Evolutionary conservation across 805 yeast genomes (phyloP), one percentile per base, ranked within the genome.

Genomic region (Yarrowia sp.): DNA sequence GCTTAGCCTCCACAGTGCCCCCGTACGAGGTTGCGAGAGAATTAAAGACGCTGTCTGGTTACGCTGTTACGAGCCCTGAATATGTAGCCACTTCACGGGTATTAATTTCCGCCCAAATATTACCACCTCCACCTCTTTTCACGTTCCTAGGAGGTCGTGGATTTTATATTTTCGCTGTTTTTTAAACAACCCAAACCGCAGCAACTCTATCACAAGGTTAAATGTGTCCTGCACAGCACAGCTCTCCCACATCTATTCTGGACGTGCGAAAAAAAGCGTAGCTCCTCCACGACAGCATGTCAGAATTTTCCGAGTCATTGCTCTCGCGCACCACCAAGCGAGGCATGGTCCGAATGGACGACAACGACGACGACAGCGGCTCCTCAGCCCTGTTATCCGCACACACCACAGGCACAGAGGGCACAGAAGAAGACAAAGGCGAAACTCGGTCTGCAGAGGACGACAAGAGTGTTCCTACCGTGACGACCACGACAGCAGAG

Each of bases 321-420:
- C 50, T 58, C 40, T 58, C 64, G 50, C 64, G 64, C 64, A 58
- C 50, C 39, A 58, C 64, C n/a, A 58, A 58, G 40, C 64, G 64
- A 20, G 64, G 64, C 49, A 58, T 58, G 64, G 64, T 58, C 8
- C 49, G 64, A 8, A 58, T 58, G 64, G 64, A 58, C 38, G 64
- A 58, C 42, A 58, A 58, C 50, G 64, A 58, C 50, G 64, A 58
- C 64, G 64, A 58, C 33, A 58, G 64, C 40, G 64, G 64, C 39
- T 42, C 49, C 15, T 58, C 64, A 14, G 64, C 66, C 15, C 39
- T 56, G 38, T n/a, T 64, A 15, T 61, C 68, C 6, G 68, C 63
- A 10, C 50, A 49, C 42, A 47, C 63, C 12, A 58, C 64, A 33
- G 47, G 53, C 24, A 58, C 68, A 2, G 56, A 49, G 15, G 34